Base-by-base conservation (phyloP, 768 basidiomycete genomes). In the Psilocybe subaeruginosa region DNA sequence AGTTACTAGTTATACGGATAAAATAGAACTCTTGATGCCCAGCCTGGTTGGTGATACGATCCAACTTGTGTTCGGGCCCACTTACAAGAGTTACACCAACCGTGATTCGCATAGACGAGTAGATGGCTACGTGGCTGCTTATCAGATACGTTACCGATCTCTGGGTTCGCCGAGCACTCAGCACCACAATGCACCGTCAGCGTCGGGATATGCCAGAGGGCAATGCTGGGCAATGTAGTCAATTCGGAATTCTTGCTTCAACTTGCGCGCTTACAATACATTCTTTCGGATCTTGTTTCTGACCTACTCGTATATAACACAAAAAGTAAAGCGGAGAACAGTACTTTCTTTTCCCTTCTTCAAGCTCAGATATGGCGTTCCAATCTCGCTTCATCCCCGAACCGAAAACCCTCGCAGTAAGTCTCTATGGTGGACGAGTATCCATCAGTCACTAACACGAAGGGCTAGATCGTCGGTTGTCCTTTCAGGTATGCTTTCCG, bases 391-490 rank as follows among this genome's bases (percentile, higher is more conserved):
- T 90, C 73, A 76, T 94, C 63, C 63, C 74, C 54, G 75, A 89
- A 59, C 92, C 93, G 37, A 88, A 85, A 77, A 93, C 91, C 0
- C 82, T 86, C 41, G 92, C 91, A 53, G 94, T 95, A 72, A 74
- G 92, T 84, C n/a, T 5, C 35, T n/a, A 11, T 46, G 51, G 48
- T 30, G 12, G 14, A 23, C n/a, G 29, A 52, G 19, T 43, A 33
- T 37, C 23, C 60, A 30, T 47, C 23, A 29, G 54, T 17, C 23
- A 68, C 55, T 69, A 51, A 60, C 61, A 31, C 56, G 39, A 51
- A 39, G 12, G 14, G 43, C 46, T 60, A 95, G 90, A 92, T 99
- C 68, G 89, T 99, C 30, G 95, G 93, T 29, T 97, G 95, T 77
- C 96, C 96, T 14, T 97, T 97, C 83, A 94, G 92, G 95, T 93